Conservation (phyloP, 768 basidiomycete species). For the Hydnum rufescens region DNA sequence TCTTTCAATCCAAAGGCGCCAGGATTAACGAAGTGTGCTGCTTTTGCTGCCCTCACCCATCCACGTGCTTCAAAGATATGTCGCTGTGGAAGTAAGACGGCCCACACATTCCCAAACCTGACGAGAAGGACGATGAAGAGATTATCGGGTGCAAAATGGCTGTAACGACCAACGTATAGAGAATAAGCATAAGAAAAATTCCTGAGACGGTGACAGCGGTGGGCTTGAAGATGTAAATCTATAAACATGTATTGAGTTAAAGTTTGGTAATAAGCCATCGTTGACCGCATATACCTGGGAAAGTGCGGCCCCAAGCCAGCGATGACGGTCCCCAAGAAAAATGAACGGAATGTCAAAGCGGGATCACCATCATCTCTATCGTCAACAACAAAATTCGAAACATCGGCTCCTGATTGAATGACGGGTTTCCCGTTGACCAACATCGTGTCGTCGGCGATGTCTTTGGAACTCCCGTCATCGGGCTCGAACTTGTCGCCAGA, state of each 20-base stretch:
- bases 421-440: constrained; percentile 11
- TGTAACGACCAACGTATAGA: constrained; percentile 26
- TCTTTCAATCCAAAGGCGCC: constrained; percentile 38
- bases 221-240: constrained; percentile 46
- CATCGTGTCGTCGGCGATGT: too few species aligned
- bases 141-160: constrained; percentile 1
- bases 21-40: constrained; percentile 34
- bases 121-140: neutral
- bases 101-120: constrained; percentile 1
- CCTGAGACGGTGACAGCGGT: constrained; percentile 30
- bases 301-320: constrained; percentile 36
- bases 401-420: constrained; percentile 12
- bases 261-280: neutral
- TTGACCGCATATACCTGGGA: constrained; percentile 25
- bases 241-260: neutral
- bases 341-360: constrained; percentile 35
- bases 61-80: neutral
- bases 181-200: constrained; percentile 36
- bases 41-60: constrained; percentile 24
- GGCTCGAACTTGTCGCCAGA: too few species aligned
- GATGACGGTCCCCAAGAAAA: constrained; percentile 34
- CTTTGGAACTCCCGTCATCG: too few species aligned
- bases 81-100: neutral
- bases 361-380: constrained; percentile 36
- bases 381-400: constrained; percentile 28